These are phyloP conservation scores for Mimosa bimucronata DNA, from an alignment of 306 rosid genomes.

Conservation along the genomic window DNA sequence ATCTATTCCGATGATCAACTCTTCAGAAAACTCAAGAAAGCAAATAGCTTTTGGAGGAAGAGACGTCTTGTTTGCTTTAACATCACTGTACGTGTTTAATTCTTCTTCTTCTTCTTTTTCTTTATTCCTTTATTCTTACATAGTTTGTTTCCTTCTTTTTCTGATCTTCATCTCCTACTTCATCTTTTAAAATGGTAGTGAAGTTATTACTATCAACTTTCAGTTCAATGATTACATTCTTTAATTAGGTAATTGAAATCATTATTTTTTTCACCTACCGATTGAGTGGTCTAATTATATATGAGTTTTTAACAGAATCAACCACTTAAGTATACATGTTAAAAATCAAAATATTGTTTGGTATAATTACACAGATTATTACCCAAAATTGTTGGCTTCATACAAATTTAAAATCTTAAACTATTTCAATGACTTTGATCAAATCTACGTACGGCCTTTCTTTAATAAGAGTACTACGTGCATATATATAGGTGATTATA, in stretches of 20 bases:
- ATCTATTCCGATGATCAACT: conserved; percentile 32
- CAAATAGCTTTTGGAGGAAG: conserved; percentile 43
- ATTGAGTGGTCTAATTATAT: not conserved
- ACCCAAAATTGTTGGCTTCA: not conserved
- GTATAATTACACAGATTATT: not conserved
- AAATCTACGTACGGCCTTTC: too few species aligned
- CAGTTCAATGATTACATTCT: not conserved
- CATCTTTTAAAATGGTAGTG: not conserved
- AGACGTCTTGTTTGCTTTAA: conserved; percentile 46
- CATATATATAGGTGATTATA: too few species aligned
- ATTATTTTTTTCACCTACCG: not conserved
- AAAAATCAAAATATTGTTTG: too few species aligned
- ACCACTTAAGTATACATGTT: not conserved
- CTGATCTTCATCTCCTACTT: not conserved
- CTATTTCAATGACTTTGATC: not conserved
- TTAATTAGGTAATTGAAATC: not conserved
- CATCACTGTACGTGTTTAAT: conserved; percentile 17
- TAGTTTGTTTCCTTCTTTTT: not conserved
- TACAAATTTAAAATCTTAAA: not conserved
- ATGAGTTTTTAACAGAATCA: too few species aligned
- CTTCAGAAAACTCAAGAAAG: conserved; percentile 46
- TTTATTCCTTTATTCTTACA: too few species aligned
- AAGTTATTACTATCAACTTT: not conserved
- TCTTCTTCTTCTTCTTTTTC: not conserved
- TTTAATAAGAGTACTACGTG: too few species aligned